Percentiles rank a stretch among this genome's conserved stretches.
These are phyloP conservation scores for Psilocybe cyanescens DNA, from an alignment of 768 basidiomycete species.

Conservation along the genomic window DNA sequence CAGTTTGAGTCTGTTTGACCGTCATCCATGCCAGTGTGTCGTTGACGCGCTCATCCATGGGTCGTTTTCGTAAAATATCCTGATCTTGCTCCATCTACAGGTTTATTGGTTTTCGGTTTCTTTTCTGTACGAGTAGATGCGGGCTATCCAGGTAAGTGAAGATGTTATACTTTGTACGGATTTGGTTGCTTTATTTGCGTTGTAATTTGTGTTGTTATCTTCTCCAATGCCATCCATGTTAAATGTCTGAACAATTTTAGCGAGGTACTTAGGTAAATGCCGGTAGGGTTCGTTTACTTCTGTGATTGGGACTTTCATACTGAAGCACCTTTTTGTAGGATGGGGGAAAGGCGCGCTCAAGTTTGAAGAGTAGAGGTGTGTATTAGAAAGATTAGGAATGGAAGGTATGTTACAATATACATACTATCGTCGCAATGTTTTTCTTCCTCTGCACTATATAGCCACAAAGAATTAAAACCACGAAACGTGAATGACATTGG, in stretches of 20 bases:
- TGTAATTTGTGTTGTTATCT: not conserved
- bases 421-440: too few species aligned
- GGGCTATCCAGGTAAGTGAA: not conserved
- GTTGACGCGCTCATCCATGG: constrained; percentile 66
- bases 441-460: not conserved
- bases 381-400: too few species aligned
- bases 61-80: constrained; percentile 52
- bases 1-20: too few species aligned
- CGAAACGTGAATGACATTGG: not conserved
- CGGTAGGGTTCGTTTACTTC: too few species aligned
- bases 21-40: too few species aligned
- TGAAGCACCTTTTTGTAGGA: too few species aligned
- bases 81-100: not conserved
- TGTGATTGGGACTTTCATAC: too few species aligned
- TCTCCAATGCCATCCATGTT: not conserved
- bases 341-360: too few species aligned
- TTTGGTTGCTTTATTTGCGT: not conserved
- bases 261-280: too few species aligned
- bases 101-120: not conserved
- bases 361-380: too few species aligned
- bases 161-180: not conserved
- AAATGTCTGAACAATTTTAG: too few species aligned
- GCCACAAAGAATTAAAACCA: not conserved
- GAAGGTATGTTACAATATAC: too few species aligned
- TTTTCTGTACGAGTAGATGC: not conserved